Conservation (phyloP, 768 basidiomycete genomes). For the Tylopilus balloui region DNA sequence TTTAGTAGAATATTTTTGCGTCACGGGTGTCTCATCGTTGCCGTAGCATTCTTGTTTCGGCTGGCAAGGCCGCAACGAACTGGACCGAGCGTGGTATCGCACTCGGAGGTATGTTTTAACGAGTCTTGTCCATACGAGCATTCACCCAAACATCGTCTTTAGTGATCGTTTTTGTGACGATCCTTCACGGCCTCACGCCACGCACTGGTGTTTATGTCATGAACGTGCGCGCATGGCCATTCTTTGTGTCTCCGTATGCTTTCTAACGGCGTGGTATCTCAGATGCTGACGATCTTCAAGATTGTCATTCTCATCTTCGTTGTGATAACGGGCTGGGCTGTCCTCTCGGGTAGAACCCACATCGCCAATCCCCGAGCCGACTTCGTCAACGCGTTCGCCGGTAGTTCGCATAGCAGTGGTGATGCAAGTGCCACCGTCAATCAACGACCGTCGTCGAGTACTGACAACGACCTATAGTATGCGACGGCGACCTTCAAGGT, state of each 20-base stretch:
- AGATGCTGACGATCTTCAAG: slow-evolving; percentile 51
- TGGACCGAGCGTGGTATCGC: slow-evolving; percentile 63
- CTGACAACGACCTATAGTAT: slow-evolving; percentile 36
- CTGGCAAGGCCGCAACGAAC: slow-evolving; percentile 35
- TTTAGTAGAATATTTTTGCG: background rate
- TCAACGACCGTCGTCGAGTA: background rate
- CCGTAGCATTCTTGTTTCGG: slow-evolving; percentile 47
- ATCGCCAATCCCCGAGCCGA: slow-evolving; percentile 55
- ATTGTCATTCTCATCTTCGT: slow-evolving; percentile 50
- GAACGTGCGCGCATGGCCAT: slow-evolving; percentile 40
- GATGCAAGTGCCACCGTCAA: slow-evolving; percentile 30
- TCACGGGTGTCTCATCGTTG: background rate
- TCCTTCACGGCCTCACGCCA: slow-evolving; percentile 51
- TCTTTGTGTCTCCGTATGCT: too few relatives aligned
- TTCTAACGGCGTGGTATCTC: slow-evolving; percentile 10
- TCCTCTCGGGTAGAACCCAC: slow-evolving; percentile 52
- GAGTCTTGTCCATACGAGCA: background rate
- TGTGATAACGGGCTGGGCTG: slow-evolving; percentile 56
- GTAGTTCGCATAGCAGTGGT: slow-evolving; percentile 49
- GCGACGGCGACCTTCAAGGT: slow-evolving; percentile 63
- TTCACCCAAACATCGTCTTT: background rate
- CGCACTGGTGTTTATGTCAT: slow-evolving; percentile 46
- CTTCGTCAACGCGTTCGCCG: slow-evolving; percentile 54
- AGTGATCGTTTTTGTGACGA: slow-evolving; percentile 49
- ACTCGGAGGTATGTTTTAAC: slow-evolving; percentile 40